A percentile compares a stretch with the other conserved stretches of the same genome.
These are phyloP conservation scores for Xylaria acuta DNA, from an alignment of 495 filamentous ascomycete species.

Conservation along the genomic window DNA sequence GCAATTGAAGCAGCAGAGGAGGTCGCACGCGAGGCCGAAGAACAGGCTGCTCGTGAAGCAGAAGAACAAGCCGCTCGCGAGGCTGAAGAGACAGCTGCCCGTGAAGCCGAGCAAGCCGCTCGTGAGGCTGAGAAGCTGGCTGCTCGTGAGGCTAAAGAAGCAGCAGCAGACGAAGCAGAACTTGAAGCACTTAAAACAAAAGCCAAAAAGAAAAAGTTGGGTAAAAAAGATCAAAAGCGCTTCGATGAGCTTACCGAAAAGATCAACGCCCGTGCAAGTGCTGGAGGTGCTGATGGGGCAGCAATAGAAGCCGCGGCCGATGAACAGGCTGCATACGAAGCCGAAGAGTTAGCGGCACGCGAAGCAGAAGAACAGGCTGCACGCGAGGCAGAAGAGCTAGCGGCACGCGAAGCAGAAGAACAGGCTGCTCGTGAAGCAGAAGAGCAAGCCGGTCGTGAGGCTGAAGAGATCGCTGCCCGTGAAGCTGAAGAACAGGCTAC, in stretches of 20 bases:
- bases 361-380: constrained; percentile 37
- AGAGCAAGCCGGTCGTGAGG: constrained; percentile 34
- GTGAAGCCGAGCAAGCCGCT: constrained; percentile 30
- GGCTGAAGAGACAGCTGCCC: constrained; percentile 26
- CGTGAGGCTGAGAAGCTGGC: constrained; percentile 22
- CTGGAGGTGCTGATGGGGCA: constrained; percentile 18
- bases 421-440: constrained; percentile 35
- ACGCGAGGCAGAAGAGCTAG: constrained; percentile 38
- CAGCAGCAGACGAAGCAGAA: constrained; percentile 34
- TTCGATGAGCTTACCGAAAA: constrained; percentile 47
- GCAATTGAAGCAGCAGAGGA: constrained; percentile 26
- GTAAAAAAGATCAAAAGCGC: constrained; percentile 43
- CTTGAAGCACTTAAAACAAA: constrained; percentile 31
- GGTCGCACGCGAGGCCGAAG: constrained; percentile 41
- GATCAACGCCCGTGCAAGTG: constrained; percentile 36
- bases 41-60: constrained; percentile 32
- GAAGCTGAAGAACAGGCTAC: constrained; percentile 18
- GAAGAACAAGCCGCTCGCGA: constrained; percentile 43
- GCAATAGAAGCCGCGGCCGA: constrained; percentile 20
- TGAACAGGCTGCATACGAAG: constrained; percentile 34
- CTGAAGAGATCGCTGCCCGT: constrained; percentile 29
- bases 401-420: constrained; percentile 36
- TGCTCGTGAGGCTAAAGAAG: constrained; percentile 27
- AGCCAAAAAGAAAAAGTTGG: constrained; percentile 40
- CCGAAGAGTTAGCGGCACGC: constrained; percentile 32